phyloP scores from a whole-genome alignment of 2,329 filamentous ascomycete species.

The Gyromitra esculenta region DNA sequence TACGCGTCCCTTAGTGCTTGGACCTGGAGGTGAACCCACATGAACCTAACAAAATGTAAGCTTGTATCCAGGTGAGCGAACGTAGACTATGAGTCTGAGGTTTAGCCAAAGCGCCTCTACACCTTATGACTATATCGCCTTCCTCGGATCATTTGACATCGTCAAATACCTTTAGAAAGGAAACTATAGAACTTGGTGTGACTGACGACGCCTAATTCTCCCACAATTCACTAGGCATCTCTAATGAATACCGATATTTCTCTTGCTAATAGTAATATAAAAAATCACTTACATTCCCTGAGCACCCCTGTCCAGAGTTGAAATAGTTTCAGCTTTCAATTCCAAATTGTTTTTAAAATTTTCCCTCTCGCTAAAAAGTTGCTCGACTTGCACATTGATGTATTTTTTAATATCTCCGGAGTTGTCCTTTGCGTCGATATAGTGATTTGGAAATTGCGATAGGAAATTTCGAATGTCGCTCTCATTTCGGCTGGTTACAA shows the following conservation, averaged over 20 bases:
- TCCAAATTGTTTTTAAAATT: neutral
- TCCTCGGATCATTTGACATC: neutral
- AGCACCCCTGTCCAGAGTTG: neutral
- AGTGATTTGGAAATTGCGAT: neutral
- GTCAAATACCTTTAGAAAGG: neutral
- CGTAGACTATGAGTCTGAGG: neutral
- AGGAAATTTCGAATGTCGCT: neutral
- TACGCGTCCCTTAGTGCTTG: conserved; percentile 35
- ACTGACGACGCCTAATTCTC: neutral
- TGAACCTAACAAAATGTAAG: neutral
- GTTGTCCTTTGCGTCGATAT: neutral
- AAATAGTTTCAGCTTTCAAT: neutral
- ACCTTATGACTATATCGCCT: neutral
- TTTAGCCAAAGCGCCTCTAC: neutral
- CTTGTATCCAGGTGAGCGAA: neutral
- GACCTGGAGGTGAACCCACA: conserved; percentile 51
- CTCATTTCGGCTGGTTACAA: conserved; percentile 20
- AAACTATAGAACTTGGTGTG: neutral
- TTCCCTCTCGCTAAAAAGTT: neutral
- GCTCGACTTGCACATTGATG: neutral
- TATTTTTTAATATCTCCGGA: conserved; percentile 1
- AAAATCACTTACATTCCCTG: neutral
- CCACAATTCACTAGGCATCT: neutral
- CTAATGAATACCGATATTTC: neutral
- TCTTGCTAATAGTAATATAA: neutral